Base-by-base conservation (phyloP, 2,329 filamentous ascomycete genomes). In the Fusarium falciforme region DNA sequence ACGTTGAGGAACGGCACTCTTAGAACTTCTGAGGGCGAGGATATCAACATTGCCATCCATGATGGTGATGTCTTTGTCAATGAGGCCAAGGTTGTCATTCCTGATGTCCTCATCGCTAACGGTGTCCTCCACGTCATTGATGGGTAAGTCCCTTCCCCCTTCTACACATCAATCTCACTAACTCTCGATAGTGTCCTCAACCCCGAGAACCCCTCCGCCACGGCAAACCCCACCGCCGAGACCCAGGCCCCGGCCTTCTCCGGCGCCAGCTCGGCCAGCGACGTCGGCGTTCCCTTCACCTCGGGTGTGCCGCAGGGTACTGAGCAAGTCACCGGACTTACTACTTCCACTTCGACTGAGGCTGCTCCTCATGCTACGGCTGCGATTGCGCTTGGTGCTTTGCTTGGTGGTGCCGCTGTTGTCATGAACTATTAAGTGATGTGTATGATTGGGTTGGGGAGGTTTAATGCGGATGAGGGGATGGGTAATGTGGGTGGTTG, bases 81-180 rank as follows among this genome's bases (percentile, higher is more conserved):
- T 17, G 64, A 75, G 49, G 89, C 89, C 4, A 83, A 84, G 70
- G 83, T 91, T 35, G 80, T 87, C 3, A 79, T 82, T 2, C 80
- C 85, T 2, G 84, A 91, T 75, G 80, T 89, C 3, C 79, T 91
- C 6, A 80, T 87, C 12, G 83, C 83, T 35, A 90, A 90, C 71
- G 89, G 89, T 29, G 89, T 91, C 2, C 79, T 89, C 4, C 89
- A 91, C 74, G 83, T 90, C 16, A 84, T 90, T 40, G 89, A 93
- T 76, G 84, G 84, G 88, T 88, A 80, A 79, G 86, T 80, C 3
- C 20, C n/a, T 14, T 14, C 6, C 17, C 22, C 2, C 35, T 3
- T 31, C 5, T 16, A 4, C n/a, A 10, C 25, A 44, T 40, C 25
- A 55, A 17, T 36, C 16, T 38, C 57, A 84, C 17, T 74, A 82